Percentiles rank a stretch among this genome's conserved stretches.
Conservation (phyloP, 768 basidiomycete species). For the Tulasnella sp. region DNA sequence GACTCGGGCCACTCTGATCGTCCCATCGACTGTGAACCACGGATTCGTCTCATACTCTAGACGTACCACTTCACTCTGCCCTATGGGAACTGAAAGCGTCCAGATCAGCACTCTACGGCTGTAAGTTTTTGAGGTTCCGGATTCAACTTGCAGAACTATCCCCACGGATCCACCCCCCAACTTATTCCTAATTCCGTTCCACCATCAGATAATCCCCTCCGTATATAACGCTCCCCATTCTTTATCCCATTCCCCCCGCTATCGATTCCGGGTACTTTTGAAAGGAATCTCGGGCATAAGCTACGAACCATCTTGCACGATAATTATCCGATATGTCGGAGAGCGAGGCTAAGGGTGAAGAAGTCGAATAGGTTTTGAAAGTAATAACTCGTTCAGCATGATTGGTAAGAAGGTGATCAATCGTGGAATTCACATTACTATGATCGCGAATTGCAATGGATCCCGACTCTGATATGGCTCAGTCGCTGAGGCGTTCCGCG, state of each 20-base stretch:
- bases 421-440: slow-evolving; percentile 52
- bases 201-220: slow-evolving; percentile 85
- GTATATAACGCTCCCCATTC: slow-evolving; percentile 71
- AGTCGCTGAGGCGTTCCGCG: slow-evolving; percentile 34
- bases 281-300: slow-evolving; percentile 28
- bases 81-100: slow-evolving; percentile 40
- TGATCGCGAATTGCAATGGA: slow-evolving; percentile 57
- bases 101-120: no score
- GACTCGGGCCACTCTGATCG: slow-evolving; percentile 62
- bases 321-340: slow-evolving; percentile 53
- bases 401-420: background rate
- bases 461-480: slow-evolving; percentile 34
- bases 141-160: slow-evolving; percentile 84
- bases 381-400: slow-evolving; percentile 1
- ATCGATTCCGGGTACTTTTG: slow-evolving; percentile 20
- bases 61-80: slow-evolving; percentile 48
- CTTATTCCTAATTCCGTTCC: slow-evolving; percentile 59
- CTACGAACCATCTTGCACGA: slow-evolving; percentile 31
- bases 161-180: slow-evolving; percentile 56
- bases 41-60: slow-evolving; percentile 57
- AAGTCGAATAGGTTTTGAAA: slow-evolving; percentile 59
- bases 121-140: no score
- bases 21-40: slow-evolving; percentile 57
- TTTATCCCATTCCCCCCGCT: slow-evolving; percentile 46
- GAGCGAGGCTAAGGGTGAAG: slow-evolving; percentile 51